Percentiles rank a stretch among this genome's conserved stretches.
These are phyloP conservation scores for Abortiporus biennis DNA, from an alignment of 1,284 basidiomycete species.

Conservation along the genomic window DNA sequence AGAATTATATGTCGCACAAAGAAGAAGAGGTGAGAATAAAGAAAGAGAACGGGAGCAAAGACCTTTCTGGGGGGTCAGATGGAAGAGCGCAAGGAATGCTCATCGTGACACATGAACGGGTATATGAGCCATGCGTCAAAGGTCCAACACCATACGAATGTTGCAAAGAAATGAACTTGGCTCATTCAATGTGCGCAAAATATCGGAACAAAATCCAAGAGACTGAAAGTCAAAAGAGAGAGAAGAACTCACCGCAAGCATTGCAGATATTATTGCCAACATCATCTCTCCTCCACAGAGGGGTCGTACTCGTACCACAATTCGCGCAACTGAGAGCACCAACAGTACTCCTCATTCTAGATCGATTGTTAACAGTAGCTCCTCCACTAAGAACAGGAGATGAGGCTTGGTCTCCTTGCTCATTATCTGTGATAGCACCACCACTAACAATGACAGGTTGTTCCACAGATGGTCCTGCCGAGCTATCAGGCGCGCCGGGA, in stretches of 20 bases:
- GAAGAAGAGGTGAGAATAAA: no score
- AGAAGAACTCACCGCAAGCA: slow-evolving; percentile 75
- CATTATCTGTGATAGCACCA: not conserved
- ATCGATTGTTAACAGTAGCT: slow-evolving; percentile 1
- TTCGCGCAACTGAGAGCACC: slow-evolving; percentile 86
- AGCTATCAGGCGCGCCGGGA: slow-evolving; percentile 6
- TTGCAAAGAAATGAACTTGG: not conserved
- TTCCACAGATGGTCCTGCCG: slow-evolving; percentile 4
- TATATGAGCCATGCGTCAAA: no score
- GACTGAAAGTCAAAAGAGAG: slow-evolving; percentile 6
- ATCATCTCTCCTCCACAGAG: slow-evolving; percentile 90
- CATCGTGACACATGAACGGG: no score
- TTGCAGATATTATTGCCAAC: slow-evolving; percentile 92
- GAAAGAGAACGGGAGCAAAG: no score
- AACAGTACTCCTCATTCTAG: slow-evolving; percentile 41
- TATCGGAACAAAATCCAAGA: slow-evolving; percentile 5
- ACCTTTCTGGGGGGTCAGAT: no score
- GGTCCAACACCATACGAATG: slow-evolving; percentile 3
- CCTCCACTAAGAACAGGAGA: not conserved
- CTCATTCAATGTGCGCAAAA: no score
- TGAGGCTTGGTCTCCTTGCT: slow-evolving; percentile 1
- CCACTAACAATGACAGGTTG: not conserved
- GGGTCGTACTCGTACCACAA: slow-evolving; percentile 92
- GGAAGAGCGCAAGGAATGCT: no score
- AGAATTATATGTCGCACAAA: no score